Percentiles rank a stretch among this genome's conserved stretches.
These are phyloP conservation scores for Coccomyxa subellipsoidea DNA, from an alignment of 163 green algal genomes.

Conservation along the genomic window DNA sequence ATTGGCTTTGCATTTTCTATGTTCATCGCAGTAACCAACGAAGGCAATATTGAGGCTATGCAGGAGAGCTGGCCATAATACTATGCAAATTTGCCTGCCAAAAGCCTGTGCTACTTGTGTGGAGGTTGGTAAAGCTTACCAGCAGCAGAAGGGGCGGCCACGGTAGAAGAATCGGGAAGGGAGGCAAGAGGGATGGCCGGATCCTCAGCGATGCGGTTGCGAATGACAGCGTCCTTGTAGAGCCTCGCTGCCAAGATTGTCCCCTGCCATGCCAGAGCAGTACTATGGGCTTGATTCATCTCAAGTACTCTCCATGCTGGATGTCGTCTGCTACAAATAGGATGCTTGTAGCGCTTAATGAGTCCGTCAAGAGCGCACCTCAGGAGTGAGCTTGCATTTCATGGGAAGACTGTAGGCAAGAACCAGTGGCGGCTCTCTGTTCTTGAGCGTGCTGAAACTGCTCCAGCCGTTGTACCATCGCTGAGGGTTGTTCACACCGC, in stretches of 20 bases:
- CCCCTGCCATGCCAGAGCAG: constrained; percentile 13
- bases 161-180: not conserved
- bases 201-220: constrained; percentile 15
- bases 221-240: constrained; percentile 43
- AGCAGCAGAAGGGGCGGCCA: not conserved
- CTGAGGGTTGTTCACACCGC: not conserved
- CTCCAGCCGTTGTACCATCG: constrained; percentile 52
- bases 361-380: constrained; percentile 16
- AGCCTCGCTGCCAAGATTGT: constrained; percentile 62
- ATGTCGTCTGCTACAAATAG: not conserved
- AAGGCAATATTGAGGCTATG: not conserved
- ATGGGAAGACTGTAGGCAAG: constrained; percentile 44
- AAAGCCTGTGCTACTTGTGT: too few species aligned
- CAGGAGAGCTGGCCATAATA: not conserved
- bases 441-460: constrained; percentile 48
- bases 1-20: not conserved
- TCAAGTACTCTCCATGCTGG: not conserved
- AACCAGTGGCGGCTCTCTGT: constrained; percentile 43
- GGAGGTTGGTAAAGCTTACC: not conserved
- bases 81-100: too few species aligned
- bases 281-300: not conserved
- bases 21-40: not conserved
- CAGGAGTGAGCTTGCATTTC: constrained; percentile 43
- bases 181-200: constrained; percentile 14
- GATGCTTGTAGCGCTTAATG: not conserved